A percentile compares a stretch with the other conserved stretches of the same genome.
These are phyloP conservation scores for Colletotrichum echinochloae DNA, from an alignment of 2,329 filamentous ascomycete genomes.

Conservation along the genomic window DNA sequence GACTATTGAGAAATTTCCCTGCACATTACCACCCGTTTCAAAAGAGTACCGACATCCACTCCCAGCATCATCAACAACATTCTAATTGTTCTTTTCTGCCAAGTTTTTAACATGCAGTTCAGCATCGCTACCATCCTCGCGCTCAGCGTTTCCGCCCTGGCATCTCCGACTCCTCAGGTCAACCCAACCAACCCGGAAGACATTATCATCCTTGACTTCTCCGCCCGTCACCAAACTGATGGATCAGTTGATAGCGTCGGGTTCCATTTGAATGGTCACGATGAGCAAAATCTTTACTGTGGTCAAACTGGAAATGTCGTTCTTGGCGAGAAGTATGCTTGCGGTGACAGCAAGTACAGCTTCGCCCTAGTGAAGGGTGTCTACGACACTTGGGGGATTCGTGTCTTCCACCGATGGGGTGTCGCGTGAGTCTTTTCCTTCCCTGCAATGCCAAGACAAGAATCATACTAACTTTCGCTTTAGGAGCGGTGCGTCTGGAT, in stretches of 20 bases:
- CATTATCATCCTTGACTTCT: conserved; percentile 19
- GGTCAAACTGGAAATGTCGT: background rate
- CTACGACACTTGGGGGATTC: conserved; percentile 10
- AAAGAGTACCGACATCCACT: background rate
- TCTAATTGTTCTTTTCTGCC: background rate
- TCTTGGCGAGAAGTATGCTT: conserved; percentile 18
- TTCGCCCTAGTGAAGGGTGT: conserved; percentile 19
- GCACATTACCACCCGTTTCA: too few species aligned
- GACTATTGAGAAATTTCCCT: too few species aligned
- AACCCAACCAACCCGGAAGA: background rate
- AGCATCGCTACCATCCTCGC: background rate
- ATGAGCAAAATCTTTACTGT: conserved; percentile 14
- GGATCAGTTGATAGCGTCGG: conserved; percentile 9
- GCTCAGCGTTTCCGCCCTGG: background rate
- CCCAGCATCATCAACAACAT: background rate
- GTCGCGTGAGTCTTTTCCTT: conserved; percentile 10
- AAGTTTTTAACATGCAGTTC: background rate
- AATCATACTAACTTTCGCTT: background rate
- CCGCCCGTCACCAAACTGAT: conserved; percentile 5
- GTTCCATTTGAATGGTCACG: conserved; percentile 6
- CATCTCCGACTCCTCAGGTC: conserved; percentile 6
- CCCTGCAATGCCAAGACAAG: background rate
- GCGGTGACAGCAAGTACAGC: conserved; percentile 29
- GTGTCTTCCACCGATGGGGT: conserved; percentile 14
- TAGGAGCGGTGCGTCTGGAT: conserved; percentile 22